A percentile compares a stretch with the other conserved stretches of the same genome.
Evolutionary conservation across 306 rosid species (phyloP).

Genomic region (Rosa lucieae): DNA sequence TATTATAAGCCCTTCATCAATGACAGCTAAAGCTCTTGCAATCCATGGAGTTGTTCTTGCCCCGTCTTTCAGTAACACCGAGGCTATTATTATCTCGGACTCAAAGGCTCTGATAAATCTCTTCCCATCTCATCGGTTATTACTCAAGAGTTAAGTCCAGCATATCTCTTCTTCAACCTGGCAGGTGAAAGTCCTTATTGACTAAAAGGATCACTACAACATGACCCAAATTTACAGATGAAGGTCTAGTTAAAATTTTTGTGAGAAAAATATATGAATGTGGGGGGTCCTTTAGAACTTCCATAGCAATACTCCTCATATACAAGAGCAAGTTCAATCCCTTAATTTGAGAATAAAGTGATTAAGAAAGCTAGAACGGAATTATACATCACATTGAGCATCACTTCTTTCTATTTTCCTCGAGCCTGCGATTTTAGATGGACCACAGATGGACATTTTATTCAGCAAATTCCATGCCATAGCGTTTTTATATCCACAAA

Average conservation of each 20-base stretch:
- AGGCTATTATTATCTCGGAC: not conserved
- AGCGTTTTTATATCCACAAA: not conserved
- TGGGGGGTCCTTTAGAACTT: not conserved
- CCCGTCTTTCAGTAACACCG: not conserved
- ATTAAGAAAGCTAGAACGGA: not conserved
- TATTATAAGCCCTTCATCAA: not conserved
- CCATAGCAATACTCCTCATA: not conserved
- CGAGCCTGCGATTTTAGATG: not conserved
- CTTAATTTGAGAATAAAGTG: too few species aligned
- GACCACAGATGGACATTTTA: not conserved
- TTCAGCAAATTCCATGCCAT: not conserved
- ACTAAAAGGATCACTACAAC: not conserved
- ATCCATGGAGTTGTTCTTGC: not conserved
- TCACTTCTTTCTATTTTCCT: not conserved
- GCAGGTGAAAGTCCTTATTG: not conserved
- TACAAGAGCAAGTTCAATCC: too few species aligned
- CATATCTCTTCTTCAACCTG: not conserved
- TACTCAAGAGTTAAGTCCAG: not conserved
- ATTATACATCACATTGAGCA: not conserved
- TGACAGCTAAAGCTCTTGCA: not conserved
- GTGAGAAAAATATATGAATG: not conserved
- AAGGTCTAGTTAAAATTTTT: not conserved
- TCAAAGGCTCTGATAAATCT: not conserved
- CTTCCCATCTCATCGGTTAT: not conserved
- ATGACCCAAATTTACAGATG: not conserved